phyloP scores from a whole-genome alignment of 805 yeast genomes.

The Cyberlindnera maritima region DNA sequence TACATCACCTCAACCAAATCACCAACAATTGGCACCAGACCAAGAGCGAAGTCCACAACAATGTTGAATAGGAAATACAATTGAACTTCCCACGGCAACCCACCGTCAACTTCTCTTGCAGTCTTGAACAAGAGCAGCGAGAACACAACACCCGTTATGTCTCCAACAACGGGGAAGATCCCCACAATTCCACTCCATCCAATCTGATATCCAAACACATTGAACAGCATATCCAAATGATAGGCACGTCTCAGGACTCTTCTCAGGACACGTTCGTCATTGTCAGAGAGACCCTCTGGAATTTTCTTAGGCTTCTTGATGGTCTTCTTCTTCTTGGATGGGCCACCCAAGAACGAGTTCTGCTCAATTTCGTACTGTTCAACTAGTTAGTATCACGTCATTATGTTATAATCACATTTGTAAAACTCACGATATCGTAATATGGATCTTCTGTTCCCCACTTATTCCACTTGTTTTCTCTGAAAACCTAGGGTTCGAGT shows the following conservation, averaged over 20 bases:
- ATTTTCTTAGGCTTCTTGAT: constrained; percentile 32
- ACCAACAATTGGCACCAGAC: constrained; percentile 78
- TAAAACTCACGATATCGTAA: constrained; percentile 32
- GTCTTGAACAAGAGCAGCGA: constrained; percentile 42
- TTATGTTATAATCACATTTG: too few relatives aligned
- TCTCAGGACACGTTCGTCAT: constrained; percentile 49
- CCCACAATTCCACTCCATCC: constrained; percentile 74
- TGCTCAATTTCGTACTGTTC: constrained; percentile 24
- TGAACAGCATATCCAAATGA: constrained; percentile 64
- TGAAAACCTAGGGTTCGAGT: constrained; percentile 26
- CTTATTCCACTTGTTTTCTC: constrained; percentile 32
- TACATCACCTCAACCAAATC: constrained; percentile 65
- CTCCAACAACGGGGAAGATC: constrained; percentile 67
- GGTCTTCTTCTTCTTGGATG: constrained; percentile 19
- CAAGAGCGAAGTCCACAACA: constrained; percentile 63
- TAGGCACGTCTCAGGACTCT: constrained; percentile 60
- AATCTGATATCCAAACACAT: constrained; percentile 56
- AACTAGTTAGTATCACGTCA: neutral
- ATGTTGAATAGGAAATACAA: constrained; percentile 58
- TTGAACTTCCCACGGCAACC: constrained; percentile 56
- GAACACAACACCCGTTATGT: constrained; percentile 48
- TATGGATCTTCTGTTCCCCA: constrained; percentile 45
- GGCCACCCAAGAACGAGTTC: constrained; percentile 19
- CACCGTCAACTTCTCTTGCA: constrained; percentile 57
- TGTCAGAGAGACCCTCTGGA: constrained; percentile 54